Base-by-base conservation (phyloP, 768 basidiomycete genomes). In the Coprinopsis marcescibilis region DNA sequence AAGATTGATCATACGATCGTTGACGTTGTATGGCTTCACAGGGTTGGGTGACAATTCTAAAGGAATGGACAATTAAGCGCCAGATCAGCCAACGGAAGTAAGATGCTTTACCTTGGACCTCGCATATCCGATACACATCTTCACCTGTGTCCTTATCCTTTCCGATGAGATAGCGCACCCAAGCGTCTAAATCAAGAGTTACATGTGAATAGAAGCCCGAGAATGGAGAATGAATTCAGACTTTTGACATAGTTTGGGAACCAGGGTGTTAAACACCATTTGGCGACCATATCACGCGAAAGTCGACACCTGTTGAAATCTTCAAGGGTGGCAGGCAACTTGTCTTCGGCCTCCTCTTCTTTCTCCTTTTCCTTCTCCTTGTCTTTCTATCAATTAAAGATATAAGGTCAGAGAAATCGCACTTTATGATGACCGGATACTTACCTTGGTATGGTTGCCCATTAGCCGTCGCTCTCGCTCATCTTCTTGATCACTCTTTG, bases 231-330 rank as follows among this genome's bases (percentile, higher is more conserved):
- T 32, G 20, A 15, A 24, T 6, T 5, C 73, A 51, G 53, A 83
- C 94, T 85, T 63, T 80, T 80, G 25, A 87, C 75, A 62, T 82
- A 85, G 20, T 92, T 84, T 52, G 85, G 81, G 60, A 97, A 98
- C 80, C 87, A 93, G 2, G 90, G 85, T 27, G 81, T 75, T 56
- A 80, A 67, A 54, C 76, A 83, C 61, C 83, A 68, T 55, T 83
- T 87, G 12, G 80, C 85, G 11, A 97, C 68, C 57, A 72, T 66
- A 44, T 83, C 77, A 42, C 95, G 75, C 6, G 83, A 77, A 15
- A 98, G 55, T 38, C 78, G 68, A 46, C 83, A 79, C 35, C 66
- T 67, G 48, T 76, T 72, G 15, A 97, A 59, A 55, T 87, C 84
- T 4, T 65, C 71, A 13, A 81, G 43, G 2, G 69, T 71, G 15